These are phyloP conservation scores for Crithidia bombi DNA, from an alignment of 208 protist genomes.

Conservation along the genomic window DNA sequence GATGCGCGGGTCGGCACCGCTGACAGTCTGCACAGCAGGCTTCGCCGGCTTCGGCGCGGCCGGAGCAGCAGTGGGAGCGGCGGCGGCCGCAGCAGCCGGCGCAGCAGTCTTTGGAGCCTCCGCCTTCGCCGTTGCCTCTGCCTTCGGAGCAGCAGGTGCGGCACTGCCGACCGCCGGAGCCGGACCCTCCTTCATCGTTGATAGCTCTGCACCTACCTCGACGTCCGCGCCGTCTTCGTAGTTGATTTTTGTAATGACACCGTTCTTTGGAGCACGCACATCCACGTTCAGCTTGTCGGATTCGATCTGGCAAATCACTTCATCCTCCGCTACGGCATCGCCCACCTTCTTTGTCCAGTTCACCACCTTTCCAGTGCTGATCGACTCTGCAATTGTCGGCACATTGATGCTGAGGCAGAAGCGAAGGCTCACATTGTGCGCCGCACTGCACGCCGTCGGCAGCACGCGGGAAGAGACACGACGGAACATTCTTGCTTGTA, in stretches of 20 bases:
- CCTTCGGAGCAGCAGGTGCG: constrained; percentile 16
- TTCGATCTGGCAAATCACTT: constrained; percentile 97
- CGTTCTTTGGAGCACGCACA: constrained; percentile 92
- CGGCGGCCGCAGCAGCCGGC: constrained; percentile 35
- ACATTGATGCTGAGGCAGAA: constrained; percentile 94
- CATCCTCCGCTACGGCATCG: constrained; percentile 96
- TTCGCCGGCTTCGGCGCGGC: constrained; percentile 39
- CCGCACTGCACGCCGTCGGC: constrained; percentile 28
- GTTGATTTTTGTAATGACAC: constrained; percentile 93
- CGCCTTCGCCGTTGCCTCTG: constrained; percentile 44
- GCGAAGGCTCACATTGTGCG: constrained; percentile 61
- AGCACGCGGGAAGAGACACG: constrained; percentile 49
- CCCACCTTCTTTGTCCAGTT: constrained; percentile 96
- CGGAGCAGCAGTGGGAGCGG: constrained; percentile 17
- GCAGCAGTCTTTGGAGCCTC: constrained; percentile 27
- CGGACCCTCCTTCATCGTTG: constrained; percentile 87
- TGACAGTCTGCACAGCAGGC: constrained; percentile 27
- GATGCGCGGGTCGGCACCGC: constrained; percentile 76
- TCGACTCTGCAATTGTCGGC: constrained; percentile 98
- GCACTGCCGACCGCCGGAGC: constrained; percentile 22
- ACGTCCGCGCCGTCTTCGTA: constrained; percentile 90
- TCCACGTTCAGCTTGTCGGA: constrained; percentile 98
- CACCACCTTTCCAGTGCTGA: constrained; percentile 96
- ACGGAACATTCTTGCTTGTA: constrained; percentile 81
- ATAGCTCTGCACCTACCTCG: constrained; percentile 89